Conservation (phyloP, 257 asterid genomes). For the Jacaranda mimosifolia region DNA sequence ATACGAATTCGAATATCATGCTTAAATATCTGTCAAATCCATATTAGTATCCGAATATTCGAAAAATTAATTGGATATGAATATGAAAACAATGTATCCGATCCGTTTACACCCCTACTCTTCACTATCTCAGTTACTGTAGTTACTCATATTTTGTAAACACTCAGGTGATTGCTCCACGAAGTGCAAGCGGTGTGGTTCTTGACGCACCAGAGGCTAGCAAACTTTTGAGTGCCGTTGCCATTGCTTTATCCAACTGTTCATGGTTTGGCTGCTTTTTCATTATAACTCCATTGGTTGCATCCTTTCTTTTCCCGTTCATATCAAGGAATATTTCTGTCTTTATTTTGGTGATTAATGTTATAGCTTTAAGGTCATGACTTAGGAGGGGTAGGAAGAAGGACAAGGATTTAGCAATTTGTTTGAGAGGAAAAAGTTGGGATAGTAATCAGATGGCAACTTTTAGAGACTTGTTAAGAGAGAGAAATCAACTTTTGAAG, state of each 20-base stretch:
- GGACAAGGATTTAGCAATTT: neutral
- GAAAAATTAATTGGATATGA: too few relatives aligned
- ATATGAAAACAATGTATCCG: too few relatives aligned
- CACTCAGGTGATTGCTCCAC: conserved; percentile 78
- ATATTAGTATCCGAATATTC: too few relatives aligned
- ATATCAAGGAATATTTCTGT: neutral
- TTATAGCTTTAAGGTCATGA: neutral
- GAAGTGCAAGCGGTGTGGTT: conserved; percentile 76
- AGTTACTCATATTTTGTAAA: conserved; percentile 9
- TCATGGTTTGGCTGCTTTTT: conserved; percentile 57
- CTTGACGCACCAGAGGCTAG: conserved; percentile 88
- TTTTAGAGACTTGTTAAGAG: too few relatives aligned
- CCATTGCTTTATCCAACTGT: conserved; percentile 76
- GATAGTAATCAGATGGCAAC: too few relatives aligned
- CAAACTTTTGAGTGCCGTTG: conserved; percentile 83
- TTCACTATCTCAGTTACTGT: neutral
- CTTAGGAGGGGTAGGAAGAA: neutral
- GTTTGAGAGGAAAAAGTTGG: too few relatives aligned
- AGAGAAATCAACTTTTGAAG: too few relatives aligned
- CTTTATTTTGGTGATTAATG: neutral
- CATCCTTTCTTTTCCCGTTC: neutral
- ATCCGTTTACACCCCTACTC: too few relatives aligned
- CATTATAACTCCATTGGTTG: conserved; percentile 4
- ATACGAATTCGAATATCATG: too few relatives aligned
- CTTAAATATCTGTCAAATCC: too few relatives aligned